A percentile compares a stretch with the other conserved stretches of the same genome.
phyloP scores from a whole-genome alignment of 2,329 filamentous ascomycete species.

The Fusarium xylarioides region DNA sequence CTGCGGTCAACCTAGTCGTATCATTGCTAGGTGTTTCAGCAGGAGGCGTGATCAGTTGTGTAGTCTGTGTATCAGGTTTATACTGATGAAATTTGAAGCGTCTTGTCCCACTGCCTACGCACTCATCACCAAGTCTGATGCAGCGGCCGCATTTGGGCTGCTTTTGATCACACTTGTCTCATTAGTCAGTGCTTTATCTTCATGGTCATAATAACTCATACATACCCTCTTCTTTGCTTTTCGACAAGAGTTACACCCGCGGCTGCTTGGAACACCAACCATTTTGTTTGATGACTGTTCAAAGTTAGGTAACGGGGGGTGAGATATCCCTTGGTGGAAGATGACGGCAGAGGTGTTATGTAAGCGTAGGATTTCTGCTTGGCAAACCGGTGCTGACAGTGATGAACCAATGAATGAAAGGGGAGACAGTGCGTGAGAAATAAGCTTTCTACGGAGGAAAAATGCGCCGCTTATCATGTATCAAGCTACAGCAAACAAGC shows the following conservation, averaged over 20 bases:
- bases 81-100: constrained; percentile 23
- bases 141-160: constrained; percentile 19
- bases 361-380: neutral
- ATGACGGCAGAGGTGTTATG: neutral
- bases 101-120: neutral
- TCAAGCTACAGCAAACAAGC: neutral
- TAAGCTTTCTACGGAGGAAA: neutral
- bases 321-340: neutral
- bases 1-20: neutral
- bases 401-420: neutral
- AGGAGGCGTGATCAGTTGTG: neutral
- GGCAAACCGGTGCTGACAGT: neutral
- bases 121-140: neutral
- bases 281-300: neutral
- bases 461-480: neutral
- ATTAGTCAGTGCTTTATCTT: neutral
- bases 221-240: constrained; percentile 19
- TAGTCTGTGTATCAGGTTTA: neutral
- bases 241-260: constrained; percentile 11
- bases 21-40: neutral
- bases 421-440: neutral
- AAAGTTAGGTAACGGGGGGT: neutral
- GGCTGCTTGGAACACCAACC: constrained; percentile 18
- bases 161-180: constrained; percentile 9
- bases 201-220: fast-evolving